Base-by-base conservation (phyloP, 108 stramenopile species). In the Cylindrotheca closterium region DNA sequence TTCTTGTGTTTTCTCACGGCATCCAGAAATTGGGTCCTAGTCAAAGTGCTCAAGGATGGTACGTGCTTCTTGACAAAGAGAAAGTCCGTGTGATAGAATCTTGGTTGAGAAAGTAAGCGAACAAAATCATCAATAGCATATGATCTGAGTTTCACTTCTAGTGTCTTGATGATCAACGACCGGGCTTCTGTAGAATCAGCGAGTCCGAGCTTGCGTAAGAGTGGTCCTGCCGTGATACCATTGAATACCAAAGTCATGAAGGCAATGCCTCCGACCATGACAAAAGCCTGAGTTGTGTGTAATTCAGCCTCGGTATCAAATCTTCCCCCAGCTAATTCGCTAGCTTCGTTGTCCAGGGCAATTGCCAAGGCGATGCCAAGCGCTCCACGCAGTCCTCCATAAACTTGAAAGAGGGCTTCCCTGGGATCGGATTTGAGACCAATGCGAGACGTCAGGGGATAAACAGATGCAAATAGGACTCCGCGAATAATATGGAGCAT, bases 341-440 rank as follows among this genome's bases (percentile, higher is more conserved):
- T n/a, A 0, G 84, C 81, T 55, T 77, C 69, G 30, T 74, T 79
- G 58, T 82, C 83, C n/a, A 95, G 75, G 12, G 80, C 55, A 0
- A 96, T 67, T 3, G 87, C 92, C n/a, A 94, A 58, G 3, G 89
- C 82, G 18, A 96, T 80, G 4, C 89, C 93, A 3, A 95, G 85
- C 0, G 96, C 91, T 32, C 96, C 96, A 1, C 94, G 67, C 0
- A 97, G 70, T 0, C 96, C 96, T 19, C 80, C 84, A 56, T 68
- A 94, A 7, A 86, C 65, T 65, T 84, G 73, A 58, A 95, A 88
- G 19, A 78, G 23, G 5, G 86, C 68, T 67, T 91, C 87, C 49
- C 51, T 29, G 67, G 47, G 56, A 62, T 70, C 70, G n/a, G 79
- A 72, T 7, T 65, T 65, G 0, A 88, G 63, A 10, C 90, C 90